Percentiles rank a stretch among this genome's conserved stretches.
Conservation (phyloP, 2,329 filamentous ascomycete species). For the Colletotrichum sp. region DNA sequence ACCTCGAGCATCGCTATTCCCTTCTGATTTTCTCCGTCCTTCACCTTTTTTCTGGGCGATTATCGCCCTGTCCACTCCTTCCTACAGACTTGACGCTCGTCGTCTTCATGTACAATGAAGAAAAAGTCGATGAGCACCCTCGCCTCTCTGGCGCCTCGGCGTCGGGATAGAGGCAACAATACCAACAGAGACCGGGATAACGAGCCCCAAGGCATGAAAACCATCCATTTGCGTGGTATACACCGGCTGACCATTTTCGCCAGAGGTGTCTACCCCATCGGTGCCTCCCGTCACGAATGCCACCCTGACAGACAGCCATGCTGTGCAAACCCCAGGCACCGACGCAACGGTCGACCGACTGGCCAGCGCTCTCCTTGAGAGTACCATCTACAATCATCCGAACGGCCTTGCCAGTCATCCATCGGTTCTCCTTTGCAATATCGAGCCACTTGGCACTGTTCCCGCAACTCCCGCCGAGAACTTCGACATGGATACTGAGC, state of each 20-base stretch:
- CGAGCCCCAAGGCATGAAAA: background rate
- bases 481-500: background rate
- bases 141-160: constrained; percentile 4
- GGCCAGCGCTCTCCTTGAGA: constrained; percentile 14
- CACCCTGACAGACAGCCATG: background rate
- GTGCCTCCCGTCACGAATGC: background rate
- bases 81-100: background rate
- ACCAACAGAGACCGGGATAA: background rate
- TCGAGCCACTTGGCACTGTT: background rate
- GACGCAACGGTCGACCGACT: constrained; percentile 7
- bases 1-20: background rate
- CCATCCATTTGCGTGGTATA: background rate
- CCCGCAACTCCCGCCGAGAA: background rate
- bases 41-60: background rate
- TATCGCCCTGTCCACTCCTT: background rate
- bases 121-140: constrained; percentile 11
- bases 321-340: background rate
- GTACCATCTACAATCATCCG: constrained; percentile 3
- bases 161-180: background rate
- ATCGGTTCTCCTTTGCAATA: background rate
- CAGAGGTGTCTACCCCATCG: background rate
- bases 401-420: constrained; percentile 19
- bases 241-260: background rate
- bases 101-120: constrained; percentile 9
- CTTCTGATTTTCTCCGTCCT: background rate